These are phyloP conservation scores for Helicocarpus griseus DNA, from an alignment of 2,329 filamentous ascomycete genomes.

Conservation along the genomic window DNA sequence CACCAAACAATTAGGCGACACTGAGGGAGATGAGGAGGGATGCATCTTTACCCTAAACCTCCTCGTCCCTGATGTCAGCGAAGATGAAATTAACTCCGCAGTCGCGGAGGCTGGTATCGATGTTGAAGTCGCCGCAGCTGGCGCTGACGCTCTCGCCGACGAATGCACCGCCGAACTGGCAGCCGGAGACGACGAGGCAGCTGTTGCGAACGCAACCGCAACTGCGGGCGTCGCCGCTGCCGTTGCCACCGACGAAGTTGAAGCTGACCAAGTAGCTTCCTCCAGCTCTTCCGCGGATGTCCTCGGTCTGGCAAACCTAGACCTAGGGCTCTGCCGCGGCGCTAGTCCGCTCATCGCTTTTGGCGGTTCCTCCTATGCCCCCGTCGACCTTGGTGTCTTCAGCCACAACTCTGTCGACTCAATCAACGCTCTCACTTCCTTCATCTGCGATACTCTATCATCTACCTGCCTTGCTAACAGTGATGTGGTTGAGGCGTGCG, in stretches of 20 bases:
- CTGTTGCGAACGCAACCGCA: not conserved
- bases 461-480: constrained; percentile 24
- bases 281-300: not conserved
- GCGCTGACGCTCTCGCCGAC: constrained; percentile 1
- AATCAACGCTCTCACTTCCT: constrained; percentile 39
- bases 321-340: constrained; percentile 40
- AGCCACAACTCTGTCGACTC: constrained; percentile 44
- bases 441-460: constrained; percentile 38
- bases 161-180: constrained; percentile 5
- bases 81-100: constrained; percentile 43
- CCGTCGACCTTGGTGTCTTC: constrained; percentile 36
- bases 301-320: constrained; percentile 8
- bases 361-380: constrained; percentile 35
- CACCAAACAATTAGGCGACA: constrained; percentile 24
- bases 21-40: constrained; percentile 37
- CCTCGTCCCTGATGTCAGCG: constrained; percentile 45
- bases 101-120: constrained; percentile 24
- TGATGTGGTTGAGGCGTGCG: constrained; percentile 4
- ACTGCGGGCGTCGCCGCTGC: not conserved
- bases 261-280: not conserved
- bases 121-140: constrained; percentile 1
- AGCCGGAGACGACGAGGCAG: constrained; percentile 4
- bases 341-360: constrained; percentile 39
- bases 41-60: constrained; percentile 47
- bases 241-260: constrained; percentile 4